These are phyloP conservation scores for Globisporangium irregulare DNA, from an alignment of 352 stramenopile genomes.

Conservation along the genomic window DNA sequence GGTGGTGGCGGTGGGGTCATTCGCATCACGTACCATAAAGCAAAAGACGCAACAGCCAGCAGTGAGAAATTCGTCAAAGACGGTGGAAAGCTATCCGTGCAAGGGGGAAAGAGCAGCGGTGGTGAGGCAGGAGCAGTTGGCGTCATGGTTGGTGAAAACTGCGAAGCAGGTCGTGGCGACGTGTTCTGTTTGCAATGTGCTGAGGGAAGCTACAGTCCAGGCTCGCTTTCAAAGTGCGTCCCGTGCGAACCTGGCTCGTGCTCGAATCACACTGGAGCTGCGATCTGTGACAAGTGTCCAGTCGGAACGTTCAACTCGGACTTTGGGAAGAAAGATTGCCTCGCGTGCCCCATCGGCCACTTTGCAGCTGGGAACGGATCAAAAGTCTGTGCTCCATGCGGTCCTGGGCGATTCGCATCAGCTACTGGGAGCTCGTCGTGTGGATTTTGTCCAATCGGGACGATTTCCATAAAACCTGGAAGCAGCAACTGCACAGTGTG, in stretches of 20 bases:
- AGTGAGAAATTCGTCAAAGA: constrained; percentile 59
- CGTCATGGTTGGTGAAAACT: constrained; percentile 52
- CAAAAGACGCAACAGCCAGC: constrained; percentile 24
- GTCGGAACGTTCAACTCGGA: constrained; percentile 63
- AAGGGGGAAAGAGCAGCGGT: constrained; percentile 42
- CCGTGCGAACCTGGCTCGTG: constrained; percentile 70
- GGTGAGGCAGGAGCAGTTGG: constrained; percentile 58
- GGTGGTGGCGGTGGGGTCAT: constrained; percentile 59
- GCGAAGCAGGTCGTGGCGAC: constrained; percentile 57
- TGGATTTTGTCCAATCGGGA: constrained; percentile 54
- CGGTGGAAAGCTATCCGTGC: constrained; percentile 40
- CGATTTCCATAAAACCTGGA: constrained; percentile 45
- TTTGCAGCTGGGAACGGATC: constrained; percentile 43
- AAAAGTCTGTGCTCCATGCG: constrained; percentile 57
- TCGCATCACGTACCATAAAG: constrained; percentile 49
- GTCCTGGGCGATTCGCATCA: constrained; percentile 49
- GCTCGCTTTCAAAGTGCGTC: constrained; percentile 51
- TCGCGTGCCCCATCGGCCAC: constrained; percentile 53
- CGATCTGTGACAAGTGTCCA: constrained; percentile 48
- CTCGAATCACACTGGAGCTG: constrained; percentile 40
- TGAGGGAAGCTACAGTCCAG: constrained; percentile 62
- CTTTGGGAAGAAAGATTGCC: constrained; percentile 65
- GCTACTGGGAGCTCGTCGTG: constrained; percentile 45
- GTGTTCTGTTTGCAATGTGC: constrained; percentile 65
- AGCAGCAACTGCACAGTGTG: constrained; percentile 65